Percentiles rank a stretch among this genome's conserved stretches.
Evolutionary conservation across 306 rosid genomes (phyloP).

Genomic region (Senna tora): DNA sequence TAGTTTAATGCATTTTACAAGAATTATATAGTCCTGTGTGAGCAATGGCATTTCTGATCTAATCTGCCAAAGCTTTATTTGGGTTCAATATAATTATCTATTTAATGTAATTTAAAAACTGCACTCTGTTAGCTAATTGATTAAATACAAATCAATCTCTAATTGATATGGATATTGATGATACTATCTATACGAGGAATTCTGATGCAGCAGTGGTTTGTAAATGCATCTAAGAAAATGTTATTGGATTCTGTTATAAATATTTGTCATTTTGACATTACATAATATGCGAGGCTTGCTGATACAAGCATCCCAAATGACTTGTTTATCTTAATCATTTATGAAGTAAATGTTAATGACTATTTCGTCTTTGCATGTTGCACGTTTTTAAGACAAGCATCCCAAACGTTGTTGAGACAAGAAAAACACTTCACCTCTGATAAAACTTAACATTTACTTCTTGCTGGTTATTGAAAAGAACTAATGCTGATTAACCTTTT

Average conservation of each 20-base stretch:
- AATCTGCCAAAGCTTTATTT: constrained; percentile 14
- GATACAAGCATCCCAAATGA: not conserved
- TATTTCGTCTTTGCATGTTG: constrained; percentile 1
- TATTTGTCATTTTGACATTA: not conserved
- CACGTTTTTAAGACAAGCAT: too few species aligned
- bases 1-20: constrained; percentile 17
- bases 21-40: not conserved
- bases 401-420: constrained; percentile 26
- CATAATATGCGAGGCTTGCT: not conserved
- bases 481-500: constrained; percentile 34
- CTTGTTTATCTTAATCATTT: constrained; percentile 16
- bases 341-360: constrained; percentile 21
- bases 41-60: constrained; percentile 12
- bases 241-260: not conserved
- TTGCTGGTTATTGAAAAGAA: constrained; percentile 16
- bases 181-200: not conserved
- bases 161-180: constrained; percentile 8
- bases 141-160: not conserved
- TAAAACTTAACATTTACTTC: constrained; percentile 14
- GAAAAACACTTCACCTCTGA: not conserved
- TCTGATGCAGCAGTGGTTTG: constrained; percentile 8
- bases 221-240: constrained; percentile 7
- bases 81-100: not conserved
- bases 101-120: not conserved
- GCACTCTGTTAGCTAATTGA: not conserved